Evolutionary conservation across 179 eudicot genomes (phyloP).

Genomic region (Heliamphora pulchella): DNA sequence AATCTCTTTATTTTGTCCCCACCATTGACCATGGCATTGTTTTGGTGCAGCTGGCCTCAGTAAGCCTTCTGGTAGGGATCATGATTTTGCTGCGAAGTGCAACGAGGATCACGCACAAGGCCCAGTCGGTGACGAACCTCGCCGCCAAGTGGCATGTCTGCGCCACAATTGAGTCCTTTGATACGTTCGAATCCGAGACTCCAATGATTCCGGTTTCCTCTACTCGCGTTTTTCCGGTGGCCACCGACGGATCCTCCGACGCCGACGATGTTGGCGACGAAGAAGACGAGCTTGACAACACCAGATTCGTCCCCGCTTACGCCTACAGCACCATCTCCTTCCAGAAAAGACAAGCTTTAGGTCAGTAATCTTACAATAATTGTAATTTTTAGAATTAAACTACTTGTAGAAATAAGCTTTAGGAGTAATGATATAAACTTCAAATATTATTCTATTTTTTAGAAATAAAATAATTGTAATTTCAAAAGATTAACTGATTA

Average conservation of each 20-base stretch:
- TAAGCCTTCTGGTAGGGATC: constrained; percentile 72
- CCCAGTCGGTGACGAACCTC: constrained; percentile 70
- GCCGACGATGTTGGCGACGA: constrained; percentile 65
- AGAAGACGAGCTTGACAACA: constrained; percentile 77
- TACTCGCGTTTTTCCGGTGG: constrained; percentile 24
- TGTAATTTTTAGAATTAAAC: no score
- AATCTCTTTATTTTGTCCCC: no score
- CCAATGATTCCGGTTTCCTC: constrained; percentile 23
- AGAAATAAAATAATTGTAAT: no score
- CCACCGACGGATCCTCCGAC: constrained; percentile 34
- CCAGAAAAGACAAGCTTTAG: constrained; percentile 91
- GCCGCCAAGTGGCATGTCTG: constrained; percentile 95
- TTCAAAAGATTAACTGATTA: no score
- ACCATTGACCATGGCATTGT: not conserved
- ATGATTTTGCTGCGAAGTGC: constrained; percentile 72
- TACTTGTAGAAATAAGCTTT: no score
- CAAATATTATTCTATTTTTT: no score
- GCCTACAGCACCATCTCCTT: constrained; percentile 68
- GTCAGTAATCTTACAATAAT: constrained; percentile 28
- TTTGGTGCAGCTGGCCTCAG: constrained; percentile 50
- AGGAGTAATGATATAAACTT: no score
- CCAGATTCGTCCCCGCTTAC: constrained; percentile 57
- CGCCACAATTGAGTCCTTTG: constrained; percentile 70
- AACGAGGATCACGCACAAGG: constrained; percentile 88
- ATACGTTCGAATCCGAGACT: constrained; percentile 36